phyloP scores from a whole-genome alignment of 495 filamentous ascomycete species.

The Cairneyella variabilis region DNA sequence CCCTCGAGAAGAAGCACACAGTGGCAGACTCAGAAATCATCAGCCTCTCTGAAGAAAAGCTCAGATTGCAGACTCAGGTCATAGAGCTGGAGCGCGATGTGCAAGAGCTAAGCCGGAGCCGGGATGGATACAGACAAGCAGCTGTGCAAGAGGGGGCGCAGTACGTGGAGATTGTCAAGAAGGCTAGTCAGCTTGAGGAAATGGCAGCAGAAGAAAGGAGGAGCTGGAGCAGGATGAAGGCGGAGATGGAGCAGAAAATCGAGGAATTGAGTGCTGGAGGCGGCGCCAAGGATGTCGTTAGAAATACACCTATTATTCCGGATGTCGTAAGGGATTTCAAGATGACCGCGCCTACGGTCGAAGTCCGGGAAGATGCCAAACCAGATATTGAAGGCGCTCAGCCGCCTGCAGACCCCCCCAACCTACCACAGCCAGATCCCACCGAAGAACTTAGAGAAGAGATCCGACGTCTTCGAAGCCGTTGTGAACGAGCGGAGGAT shows the following conservation, averaged over 20 bases:
- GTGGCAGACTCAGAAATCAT: conserved; percentile 46
- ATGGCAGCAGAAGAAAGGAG: conserved; percentile 35
- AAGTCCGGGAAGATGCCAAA: not conserved
- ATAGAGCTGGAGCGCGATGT: conserved; percentile 35
- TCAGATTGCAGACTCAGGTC: conserved; percentile 36
- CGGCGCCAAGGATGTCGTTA: not conserved
- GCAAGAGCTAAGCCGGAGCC: conserved; percentile 35
- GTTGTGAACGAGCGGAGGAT: conserved; percentile 19
- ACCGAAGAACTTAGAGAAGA: conserved; percentile 17
- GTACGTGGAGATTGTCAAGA: conserved; percentile 44
- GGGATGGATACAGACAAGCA: conserved; percentile 36
- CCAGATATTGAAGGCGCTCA: not conserved
- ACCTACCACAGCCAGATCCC: not conserved
- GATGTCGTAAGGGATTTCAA: not conserved
- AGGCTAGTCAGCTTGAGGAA: conserved; percentile 37
- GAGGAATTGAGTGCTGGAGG: not conserved
- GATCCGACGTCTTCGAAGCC: conserved; percentile 15
- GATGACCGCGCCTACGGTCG: not conserved
- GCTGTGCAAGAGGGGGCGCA: conserved; percentile 36
- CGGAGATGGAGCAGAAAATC: conserved; percentile 30
- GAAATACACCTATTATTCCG: not conserved
- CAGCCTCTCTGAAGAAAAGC: conserved; percentile 38
- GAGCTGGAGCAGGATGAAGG: conserved; percentile 34
- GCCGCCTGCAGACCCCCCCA: not conserved
- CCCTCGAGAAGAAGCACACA: conserved; percentile 43